These are phyloP conservation scores for Cryptococcus sp. DNA, from an alignment of 1,284 basidiomycete genomes.

Conservation along the genomic window DNA sequence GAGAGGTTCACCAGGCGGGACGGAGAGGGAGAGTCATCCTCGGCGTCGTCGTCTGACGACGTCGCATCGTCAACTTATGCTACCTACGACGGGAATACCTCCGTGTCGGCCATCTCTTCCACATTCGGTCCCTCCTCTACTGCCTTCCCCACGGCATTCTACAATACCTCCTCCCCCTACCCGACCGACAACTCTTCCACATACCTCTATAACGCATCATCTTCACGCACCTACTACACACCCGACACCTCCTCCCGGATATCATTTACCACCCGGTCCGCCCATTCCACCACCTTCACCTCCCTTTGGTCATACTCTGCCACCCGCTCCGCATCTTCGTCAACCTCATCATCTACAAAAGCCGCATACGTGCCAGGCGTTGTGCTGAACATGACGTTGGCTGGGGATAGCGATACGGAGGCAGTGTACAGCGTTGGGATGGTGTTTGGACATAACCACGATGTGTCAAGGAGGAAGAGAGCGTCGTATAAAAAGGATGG, in stretches of 20 bases:
- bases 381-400: slow-evolving; percentile 35
- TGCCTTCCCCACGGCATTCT: neutral
- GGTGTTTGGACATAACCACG: slow-evolving; percentile 32
- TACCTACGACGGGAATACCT: neutral
- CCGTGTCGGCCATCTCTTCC: neutral
- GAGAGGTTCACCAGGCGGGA: neutral
- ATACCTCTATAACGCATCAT: neutral
- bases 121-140: slow-evolving; percentile 4
- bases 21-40: neutral
- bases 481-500: slow-evolving; percentile 22
- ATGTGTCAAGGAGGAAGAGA: slow-evolving; percentile 2
- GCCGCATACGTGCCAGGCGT: slow-evolving; percentile 39
- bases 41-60: neutral
- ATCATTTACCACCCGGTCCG: slow-evolving; percentile 11
- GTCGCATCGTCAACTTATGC: neutral
- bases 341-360: slow-evolving; percentile 11
- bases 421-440: slow-evolving; percentile 41
- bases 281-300: slow-evolving; percentile 14
- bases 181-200: slow-evolving; percentile 1
- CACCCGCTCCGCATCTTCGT: slow-evolving; percentile 6
- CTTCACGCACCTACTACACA: neutral
- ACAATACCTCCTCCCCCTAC: neutral
- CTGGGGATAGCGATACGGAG: slow-evolving; percentile 30
- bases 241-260: neutral
- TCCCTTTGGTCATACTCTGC: slow-evolving; percentile 16